Conservation (phyloP, 441 rosid species). For the Syzygium syzygioides region DNA sequence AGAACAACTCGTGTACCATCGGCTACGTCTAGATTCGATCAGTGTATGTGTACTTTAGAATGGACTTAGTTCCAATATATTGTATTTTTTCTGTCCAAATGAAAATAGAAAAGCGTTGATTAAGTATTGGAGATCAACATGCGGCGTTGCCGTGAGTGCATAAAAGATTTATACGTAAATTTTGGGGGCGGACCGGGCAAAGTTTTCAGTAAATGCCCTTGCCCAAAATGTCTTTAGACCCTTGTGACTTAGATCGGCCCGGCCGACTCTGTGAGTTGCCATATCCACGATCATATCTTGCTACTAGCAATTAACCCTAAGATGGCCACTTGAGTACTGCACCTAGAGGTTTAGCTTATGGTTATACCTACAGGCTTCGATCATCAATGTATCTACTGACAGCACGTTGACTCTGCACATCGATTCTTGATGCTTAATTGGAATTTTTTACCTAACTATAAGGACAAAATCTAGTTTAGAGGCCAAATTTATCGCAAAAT, state of each 20-base stretch:
- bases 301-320: rapidly evolving
- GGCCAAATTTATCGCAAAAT: neutral
- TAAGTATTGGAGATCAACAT: neutral
- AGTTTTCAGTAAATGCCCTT: neutral
- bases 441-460: neutral
- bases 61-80: neutral
- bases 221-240: neutral
- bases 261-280: rapidly evolving
- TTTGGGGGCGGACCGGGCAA: neutral
- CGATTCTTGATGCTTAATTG: neutral
- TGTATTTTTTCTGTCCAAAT: neutral
- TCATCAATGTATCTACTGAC: neutral
- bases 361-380: neutral
- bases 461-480: neutral
- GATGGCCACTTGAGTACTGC: neutral
- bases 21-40: neutral
- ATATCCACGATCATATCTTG: neutral
- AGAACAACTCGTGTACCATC: neutral
- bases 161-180: neutral
- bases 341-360: neutral
- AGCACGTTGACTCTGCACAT: neutral
- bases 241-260: neutral
- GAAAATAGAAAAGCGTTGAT: neutral
- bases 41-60: neutral
- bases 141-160: neutral